Base-by-base conservation (phyloP, 768 basidiomycete genomes). In the Piloderma croceum region DNA sequence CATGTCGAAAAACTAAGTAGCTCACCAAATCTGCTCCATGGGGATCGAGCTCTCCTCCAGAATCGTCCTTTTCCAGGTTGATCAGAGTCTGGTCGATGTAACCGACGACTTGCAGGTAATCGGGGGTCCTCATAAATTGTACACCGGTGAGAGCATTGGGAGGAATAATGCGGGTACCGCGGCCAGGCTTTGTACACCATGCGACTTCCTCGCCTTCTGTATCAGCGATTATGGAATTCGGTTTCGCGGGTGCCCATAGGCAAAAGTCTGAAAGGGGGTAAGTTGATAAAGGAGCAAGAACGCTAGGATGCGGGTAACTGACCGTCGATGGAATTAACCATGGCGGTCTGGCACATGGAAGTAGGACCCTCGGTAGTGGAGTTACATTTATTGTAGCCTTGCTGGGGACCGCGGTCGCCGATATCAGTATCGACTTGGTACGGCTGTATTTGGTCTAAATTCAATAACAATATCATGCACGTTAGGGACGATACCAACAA, bases 31-130 rank as follows among this genome's bases (percentile, higher is more conserved):
- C 85, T 45, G 83, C 82, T 43, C 85, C 84, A 46, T 82, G 79
- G 12, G 83, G 76, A 58, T 88, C 82, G 38, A 87, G 70, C 60
- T 90, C 87, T 42, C 87, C 88, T 48, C 89, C 88, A 24, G 52
- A 73, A 50, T 90, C 88, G 10, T 42, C 58, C 0, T 56, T 9
- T 9, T 56, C 41, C 15, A 89, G 47, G 61, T 83, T 69, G 46
- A 90, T 59, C 34, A 53, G 45, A 3, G 62, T 64, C 62, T 90
- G 84, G 53, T 88, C 65, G 44, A 81, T 65, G 60, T 70, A 77
- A 7, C 83, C 88, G 29, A 70, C 68, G 43, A 83, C 64, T 52
- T 78, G 76, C 25, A 76, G 56, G 49, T 84, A 85, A 43, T 69
- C 70, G 1, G 73, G 69, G 0, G 81, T 81, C 44, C 61, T 66